Evolutionary conservation across 768 basidiomycete species (phyloP), one percentile per base, ranked within the genome.

Genomic region (Panellus pusillus): DNA sequence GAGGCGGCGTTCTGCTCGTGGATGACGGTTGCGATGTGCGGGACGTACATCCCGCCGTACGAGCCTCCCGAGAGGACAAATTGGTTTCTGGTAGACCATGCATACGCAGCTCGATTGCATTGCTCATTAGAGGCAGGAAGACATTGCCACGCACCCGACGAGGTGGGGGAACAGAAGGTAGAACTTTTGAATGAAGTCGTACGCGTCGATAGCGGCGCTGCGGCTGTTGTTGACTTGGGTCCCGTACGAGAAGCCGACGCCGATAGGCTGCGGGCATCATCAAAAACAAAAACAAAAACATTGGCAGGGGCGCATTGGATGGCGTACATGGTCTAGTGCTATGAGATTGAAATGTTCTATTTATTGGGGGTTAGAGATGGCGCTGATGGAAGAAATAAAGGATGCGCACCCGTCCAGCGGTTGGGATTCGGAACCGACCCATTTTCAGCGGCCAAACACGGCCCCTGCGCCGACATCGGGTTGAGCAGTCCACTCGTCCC

Each of bases 1-100:
- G 18, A 70, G 28, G 61, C 63, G 11, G 57, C 55, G 55, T 74
- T 74, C 29, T 67, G 61, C 54, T 64, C 63, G 50, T 71, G 65
- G 15, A 73, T 70, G 12, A 70, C 71, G 14, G 68, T 67, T 1
- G 69, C 71, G 35, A 73, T 74, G 47, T 71, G 60, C 3, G 72
- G 69, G 8, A 70, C 56, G 45, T 72, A 73, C 6, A 66, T 58
- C 0, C 72, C 71, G 37, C 72, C 72, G 53, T 72, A 74, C 4
- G 70, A 70, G 6, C 72, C 72, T 9, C 68, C 59, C 8, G 68
- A 60, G 4, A 72, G 27, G 27, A 68, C 52, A 31, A 71, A 60
- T 51, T 54, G 50, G 31, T 63, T 66, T 13, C 65, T 66, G 42
- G 18, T 35, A 41, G 20, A 20, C 9, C 19, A 39, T 20, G 8